Evolutionary conservation across 2,329 filamentous ascomycete species (phyloP).

Genomic region (Colletotrichum sp.): DNA sequence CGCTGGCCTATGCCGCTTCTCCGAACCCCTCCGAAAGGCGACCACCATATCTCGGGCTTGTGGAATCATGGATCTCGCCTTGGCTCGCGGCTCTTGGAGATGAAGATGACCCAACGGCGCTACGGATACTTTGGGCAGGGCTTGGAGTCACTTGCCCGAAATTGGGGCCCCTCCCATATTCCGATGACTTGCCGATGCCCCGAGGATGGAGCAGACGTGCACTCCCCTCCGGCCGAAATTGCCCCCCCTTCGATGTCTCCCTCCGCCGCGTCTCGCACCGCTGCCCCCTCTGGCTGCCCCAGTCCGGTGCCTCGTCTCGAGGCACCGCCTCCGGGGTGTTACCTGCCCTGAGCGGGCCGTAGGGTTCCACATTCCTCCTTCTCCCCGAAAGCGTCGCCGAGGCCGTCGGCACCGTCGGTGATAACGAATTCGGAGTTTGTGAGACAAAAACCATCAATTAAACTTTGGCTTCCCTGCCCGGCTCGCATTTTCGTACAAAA

Average conservation of each 20-base stretch:
- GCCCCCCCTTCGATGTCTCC: background rate
- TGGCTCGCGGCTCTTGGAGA: background rate
- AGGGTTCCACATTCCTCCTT: background rate
- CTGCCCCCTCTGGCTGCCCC: background rate
- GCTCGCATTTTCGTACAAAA: background rate
- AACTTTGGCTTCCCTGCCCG: background rate
- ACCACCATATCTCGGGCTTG: background rate
- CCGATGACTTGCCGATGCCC: conserved; percentile 10
- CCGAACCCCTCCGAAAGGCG: background rate
- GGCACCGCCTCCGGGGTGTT: background rate
- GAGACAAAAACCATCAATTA: background rate
- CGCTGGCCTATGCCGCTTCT: background rate
- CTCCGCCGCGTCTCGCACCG: background rate
- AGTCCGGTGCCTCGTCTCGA: conserved; percentile 7
- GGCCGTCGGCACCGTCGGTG: background rate
- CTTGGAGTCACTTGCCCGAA: background rate
- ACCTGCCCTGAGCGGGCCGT: background rate
- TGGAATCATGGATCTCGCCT: background rate
- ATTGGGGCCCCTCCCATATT: background rate
- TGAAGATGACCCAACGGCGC: background rate
- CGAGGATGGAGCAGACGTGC: background rate
- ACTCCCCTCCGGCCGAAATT: conserved; percentile 3
- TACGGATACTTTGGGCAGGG: background rate
- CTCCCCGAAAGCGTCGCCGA: background rate
- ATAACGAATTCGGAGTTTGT: background rate